Conservation (phyloP, 2,329 filamentous ascomycete genomes). For the Plectosphaerella plurivora region DNA sequence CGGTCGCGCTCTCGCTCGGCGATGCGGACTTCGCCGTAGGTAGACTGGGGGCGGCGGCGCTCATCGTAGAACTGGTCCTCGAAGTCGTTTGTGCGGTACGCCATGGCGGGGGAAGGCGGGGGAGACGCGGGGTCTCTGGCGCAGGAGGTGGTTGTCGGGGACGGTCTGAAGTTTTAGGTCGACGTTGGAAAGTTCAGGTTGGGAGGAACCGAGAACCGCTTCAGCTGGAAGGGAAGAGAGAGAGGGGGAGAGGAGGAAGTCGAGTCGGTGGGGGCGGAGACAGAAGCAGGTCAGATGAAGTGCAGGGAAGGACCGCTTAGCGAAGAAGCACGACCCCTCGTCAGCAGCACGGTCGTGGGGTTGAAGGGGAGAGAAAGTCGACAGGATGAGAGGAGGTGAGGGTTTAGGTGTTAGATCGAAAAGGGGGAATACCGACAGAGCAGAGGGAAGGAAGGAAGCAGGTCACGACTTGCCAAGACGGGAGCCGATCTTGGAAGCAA, state of each 20-base stretch:
- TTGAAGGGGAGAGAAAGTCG: background rate
- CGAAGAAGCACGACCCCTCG: too few species aligned
- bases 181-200: background rate
- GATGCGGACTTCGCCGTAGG: constrained; percentile 31
- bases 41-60: constrained; percentile 26
- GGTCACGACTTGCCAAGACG: background rate
- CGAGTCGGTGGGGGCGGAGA: constrained; percentile 3
- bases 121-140: constrained; percentile 2
- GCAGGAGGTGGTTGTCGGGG: background rate
- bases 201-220: background rate
- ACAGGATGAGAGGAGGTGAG: background rate
- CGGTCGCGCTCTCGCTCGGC: constrained; percentile 38
- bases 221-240: background rate
- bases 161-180: background rate
- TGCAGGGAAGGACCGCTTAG: background rate
- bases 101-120: constrained; percentile 13
- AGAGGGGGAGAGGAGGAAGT: background rate
- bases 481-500: constrained; percentile 2
- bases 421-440: constrained; percentile 4
- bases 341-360: too few species aligned
- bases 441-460: background rate
- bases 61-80: constrained; percentile 16
- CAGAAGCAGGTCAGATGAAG: constrained; percentile 3
- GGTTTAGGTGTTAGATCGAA: background rate
- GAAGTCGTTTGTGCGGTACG: constrained; percentile 10